Base-by-base conservation (phyloP, 139 green algal species). In the Axilococcus clingmanii region DNA sequence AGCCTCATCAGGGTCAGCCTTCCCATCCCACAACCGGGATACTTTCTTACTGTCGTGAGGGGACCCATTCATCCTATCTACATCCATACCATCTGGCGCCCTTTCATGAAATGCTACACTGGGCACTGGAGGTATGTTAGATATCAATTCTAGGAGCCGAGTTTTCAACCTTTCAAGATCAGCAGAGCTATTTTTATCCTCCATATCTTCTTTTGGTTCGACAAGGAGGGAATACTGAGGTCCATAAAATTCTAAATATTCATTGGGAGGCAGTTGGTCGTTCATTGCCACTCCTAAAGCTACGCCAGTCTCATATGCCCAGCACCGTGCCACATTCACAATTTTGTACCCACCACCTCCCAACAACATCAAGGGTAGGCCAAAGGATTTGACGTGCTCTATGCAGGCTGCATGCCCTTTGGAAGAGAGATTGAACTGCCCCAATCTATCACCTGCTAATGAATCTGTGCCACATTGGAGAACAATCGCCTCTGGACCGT, bases 321-420 rank as follows among this genome's bases (percentile, higher is more conserved):
- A 99, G 69, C 88, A 96, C 8, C 90, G 73, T 0, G 90, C 86
- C 19, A 97, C 90, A 38, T 96, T 97, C 52, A 79, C 83, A 52
- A 97, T 94, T 44, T 82, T 97, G 77, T 98, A 98, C 0, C 91
- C 91, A 34, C 91, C 92, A 4, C 91, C 91, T 0, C 91, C 91
- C 43, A 96, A 68, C 42, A 70, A 52, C 62, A 70, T 52, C 46
- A 70, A 43, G 55, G 70, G 48, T 75, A 86, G 17, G 61, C 78
- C 60, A 77, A 86, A 38, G 65, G 64, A 46, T 41, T 70, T 64
- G 72, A 97, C 78, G 52, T 80, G 85, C 23, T 65, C 54, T 30
- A 95, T 68, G 51, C 83, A 95, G 5, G 80, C 72, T 0, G 80
- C 81, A 52, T 98, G 90, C 0, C 90, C 88, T 19, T 31, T 29